These are phyloP conservation scores for Teratosphaeria zuluensis DNA, from an alignment of 2,329 filamentous ascomycete genomes.

Conservation along the genomic window DNA sequence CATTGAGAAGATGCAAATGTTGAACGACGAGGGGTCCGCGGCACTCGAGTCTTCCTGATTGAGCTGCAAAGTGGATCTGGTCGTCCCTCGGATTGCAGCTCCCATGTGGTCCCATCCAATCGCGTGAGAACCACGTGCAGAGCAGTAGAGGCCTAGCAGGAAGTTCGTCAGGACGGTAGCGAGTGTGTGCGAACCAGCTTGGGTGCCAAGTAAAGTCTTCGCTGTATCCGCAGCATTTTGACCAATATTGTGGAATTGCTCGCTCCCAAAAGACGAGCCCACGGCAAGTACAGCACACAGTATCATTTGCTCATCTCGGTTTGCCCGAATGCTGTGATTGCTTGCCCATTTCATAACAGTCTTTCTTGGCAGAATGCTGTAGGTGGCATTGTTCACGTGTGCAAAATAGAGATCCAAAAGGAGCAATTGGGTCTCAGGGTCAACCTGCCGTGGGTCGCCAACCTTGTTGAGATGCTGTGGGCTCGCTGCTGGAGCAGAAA, in stretches of 20 bases:
- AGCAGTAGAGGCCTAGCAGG: slow-evolving; percentile 57
- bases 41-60: slow-evolving; percentile 47
- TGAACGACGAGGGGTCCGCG: neutral
- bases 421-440: slow-evolving; percentile 41
- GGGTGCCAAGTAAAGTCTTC: slow-evolving; percentile 45
- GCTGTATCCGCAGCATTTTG: slow-evolving; percentile 46
- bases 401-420: slow-evolving; percentile 49
- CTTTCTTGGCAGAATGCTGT: slow-evolving; percentile 46
- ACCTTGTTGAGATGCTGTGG: slow-evolving; percentile 12
- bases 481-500: neutral
- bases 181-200: slow-evolving; percentile 45
- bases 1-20: slow-evolving; percentile 14
- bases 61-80: slow-evolving; percentile 44
- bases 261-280: slow-evolving; percentile 47
- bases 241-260: slow-evolving; percentile 31
- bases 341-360: slow-evolving; percentile 50
- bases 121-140: slow-evolving; percentile 49
- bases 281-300: slow-evolving; percentile 51
- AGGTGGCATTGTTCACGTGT: slow-evolving; percentile 46
- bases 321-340: slow-evolving; percentile 23
- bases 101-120: slow-evolving; percentile 57
- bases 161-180: slow-evolving; percentile 59
- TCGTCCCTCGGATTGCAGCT: slow-evolving; percentile 50
- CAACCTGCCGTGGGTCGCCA: slow-evolving; percentile 44
- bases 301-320: slow-evolving; percentile 44